A percentile compares a stretch with the other conserved stretches of the same genome.
These are phyloP conservation scores for Pleurotus giganteus DNA, from an alignment of 768 basidiomycete species.

Conservation along the genomic window DNA sequence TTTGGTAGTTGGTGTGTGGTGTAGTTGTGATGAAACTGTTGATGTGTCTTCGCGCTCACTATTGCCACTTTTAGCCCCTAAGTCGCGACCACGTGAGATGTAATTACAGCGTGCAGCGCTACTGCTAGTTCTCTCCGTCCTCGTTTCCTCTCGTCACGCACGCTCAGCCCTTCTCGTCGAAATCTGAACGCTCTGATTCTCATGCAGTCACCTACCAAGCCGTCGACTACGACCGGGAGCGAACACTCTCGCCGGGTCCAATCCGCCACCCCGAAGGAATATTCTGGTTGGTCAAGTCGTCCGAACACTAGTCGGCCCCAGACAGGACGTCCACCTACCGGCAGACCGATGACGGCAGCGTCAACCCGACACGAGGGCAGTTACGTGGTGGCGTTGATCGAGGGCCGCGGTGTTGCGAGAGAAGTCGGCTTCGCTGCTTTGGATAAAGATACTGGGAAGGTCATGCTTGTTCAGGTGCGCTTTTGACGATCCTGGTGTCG, in stretches of 20 bases:
- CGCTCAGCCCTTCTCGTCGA: too few relatives aligned
- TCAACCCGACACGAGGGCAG: slow-evolving; percentile 59
- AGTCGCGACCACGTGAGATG: not conserved
- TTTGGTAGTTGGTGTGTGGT: not conserved
- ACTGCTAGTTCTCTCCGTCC: not conserved
- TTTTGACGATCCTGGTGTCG: too few relatives aligned
- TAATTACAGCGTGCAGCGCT: not conserved
- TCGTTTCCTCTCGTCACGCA: too few relatives aligned
- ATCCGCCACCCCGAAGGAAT: not conserved
- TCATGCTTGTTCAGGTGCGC: slow-evolving; percentile 75
- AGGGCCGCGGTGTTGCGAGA: slow-evolving; percentile 74
- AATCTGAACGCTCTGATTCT: too few relatives aligned
- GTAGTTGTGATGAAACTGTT: not conserved
- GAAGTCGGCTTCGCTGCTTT: slow-evolving; percentile 89
- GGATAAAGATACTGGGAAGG: slow-evolving; percentile 75
- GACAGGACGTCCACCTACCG: slow-evolving; percentile 55
- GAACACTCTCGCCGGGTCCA: not conserved
- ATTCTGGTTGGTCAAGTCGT: not conserved
- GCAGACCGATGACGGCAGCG: slow-evolving; percentile 64
- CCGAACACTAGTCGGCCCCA: slow-evolving; percentile 39
- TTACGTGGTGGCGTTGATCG: slow-evolving; percentile 68
- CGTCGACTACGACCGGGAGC: not conserved
- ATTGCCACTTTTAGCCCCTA: not conserved
- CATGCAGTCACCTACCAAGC: not conserved
- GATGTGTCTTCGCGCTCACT: not conserved